phyloP scores from a whole-genome alignment of 352 stramenopile species.

The Halophytophthora batemanensis region DNA sequence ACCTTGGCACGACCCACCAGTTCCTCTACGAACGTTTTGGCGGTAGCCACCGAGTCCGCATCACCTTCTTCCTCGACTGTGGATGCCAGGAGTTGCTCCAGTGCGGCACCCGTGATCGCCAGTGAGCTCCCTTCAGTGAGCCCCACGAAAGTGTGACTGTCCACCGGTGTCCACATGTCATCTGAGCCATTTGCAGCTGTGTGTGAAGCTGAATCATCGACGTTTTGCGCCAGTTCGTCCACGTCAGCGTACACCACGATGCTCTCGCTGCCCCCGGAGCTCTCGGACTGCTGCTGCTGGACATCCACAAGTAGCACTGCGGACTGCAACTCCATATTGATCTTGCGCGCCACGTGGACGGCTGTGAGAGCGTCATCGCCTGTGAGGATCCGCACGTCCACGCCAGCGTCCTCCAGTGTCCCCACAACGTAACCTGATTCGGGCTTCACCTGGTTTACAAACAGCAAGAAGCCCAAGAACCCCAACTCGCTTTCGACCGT shows the following conservation, averaged over 20 bases:
- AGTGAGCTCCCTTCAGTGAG: conserved; percentile 59
- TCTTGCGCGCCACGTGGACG: conserved; percentile 65
- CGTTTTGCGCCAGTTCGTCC: conserved; percentile 45
- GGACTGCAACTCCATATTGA: conserved; percentile 69
- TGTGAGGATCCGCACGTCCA: conserved; percentile 88
- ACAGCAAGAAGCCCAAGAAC: conserved; percentile 87
- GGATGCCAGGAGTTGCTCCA: conserved; percentile 38
- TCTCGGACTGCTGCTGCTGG: conserved; percentile 7
- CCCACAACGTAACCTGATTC: conserved; percentile 79
- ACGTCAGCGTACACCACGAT: conserved; percentile 56
- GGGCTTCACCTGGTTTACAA: conserved; percentile 89
- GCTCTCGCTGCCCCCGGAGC: conserved; percentile 1
- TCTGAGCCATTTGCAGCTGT: conserved; percentile 1
- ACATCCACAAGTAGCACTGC: conserved; percentile 53
- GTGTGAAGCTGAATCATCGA: conserved; percentile 13
- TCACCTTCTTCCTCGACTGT: conserved; percentile 20
- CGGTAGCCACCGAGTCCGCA: conserved; percentile 1
- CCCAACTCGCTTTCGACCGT: conserved; percentile 70
- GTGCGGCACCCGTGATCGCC: conserved; percentile 60
- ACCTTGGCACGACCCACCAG: conserved; percentile 59
- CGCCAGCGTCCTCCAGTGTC: conserved; percentile 64
- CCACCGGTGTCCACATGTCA: conserved; percentile 36
- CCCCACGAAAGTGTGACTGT: conserved; percentile 42
- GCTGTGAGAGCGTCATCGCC: conserved; percentile 83
- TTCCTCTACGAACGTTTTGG: conserved; percentile 45